These are phyloP conservation scores for Pinus taeda DNA, from an alignment of 75 land plant species.

Conservation along the genomic window DNA sequence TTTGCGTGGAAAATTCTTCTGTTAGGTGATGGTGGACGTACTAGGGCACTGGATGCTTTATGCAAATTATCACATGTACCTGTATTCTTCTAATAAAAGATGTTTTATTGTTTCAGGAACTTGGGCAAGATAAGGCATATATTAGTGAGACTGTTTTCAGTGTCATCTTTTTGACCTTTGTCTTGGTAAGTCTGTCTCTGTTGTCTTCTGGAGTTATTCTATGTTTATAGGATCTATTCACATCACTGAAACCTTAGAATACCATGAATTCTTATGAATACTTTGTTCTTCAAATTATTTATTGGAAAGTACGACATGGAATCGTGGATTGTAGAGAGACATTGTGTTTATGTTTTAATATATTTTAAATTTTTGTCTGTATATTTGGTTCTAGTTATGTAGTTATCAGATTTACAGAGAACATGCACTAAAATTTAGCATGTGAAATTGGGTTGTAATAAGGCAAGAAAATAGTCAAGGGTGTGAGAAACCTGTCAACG, in stretches of 20 bases:
- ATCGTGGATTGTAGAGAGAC: not conserved
- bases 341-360: not conserved
- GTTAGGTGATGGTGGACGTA: not conserved
- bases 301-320: not conserved
- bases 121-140: constrained; percentile 72
- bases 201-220: not conserved
- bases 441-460: not conserved
- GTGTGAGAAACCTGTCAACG: not conserved
- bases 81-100: not conserved
- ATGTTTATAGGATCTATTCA: not conserved
- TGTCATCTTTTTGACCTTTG: constrained; percentile 69
- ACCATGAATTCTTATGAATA: not conserved
- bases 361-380: not conserved
- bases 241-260: constrained; percentile 2
- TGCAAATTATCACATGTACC: not conserved
- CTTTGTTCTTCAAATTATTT: not conserved
- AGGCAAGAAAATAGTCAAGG: no score
- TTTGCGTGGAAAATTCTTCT: not conserved
- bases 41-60: not conserved
- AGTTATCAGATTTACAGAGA: not conserved
- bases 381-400: not conserved
- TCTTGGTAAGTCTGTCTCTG: constrained; percentile 51
- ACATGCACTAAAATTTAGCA: not conserved
- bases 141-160: constrained; percentile 90
- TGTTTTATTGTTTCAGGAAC: constrained; percentile 55